Evolutionary conservation across 352 stramenopile genomes (phyloP).

Genomic region (Globisporangium echinulatum): DNA sequence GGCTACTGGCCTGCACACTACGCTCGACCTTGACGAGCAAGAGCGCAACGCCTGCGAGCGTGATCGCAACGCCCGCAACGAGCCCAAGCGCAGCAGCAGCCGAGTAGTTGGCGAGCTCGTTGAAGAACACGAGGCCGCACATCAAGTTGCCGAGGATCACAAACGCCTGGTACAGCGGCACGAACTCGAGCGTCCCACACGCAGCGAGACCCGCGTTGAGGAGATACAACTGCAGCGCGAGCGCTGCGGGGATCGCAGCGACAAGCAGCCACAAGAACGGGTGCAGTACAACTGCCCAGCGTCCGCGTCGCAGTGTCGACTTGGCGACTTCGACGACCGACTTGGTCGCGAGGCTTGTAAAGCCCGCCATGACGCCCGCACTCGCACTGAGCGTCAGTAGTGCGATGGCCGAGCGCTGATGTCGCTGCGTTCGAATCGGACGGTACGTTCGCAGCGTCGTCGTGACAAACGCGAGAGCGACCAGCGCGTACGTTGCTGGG

Average conservation of each 20-base stretch:
- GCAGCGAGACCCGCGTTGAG: constrained; percentile 74
- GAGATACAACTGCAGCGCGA: constrained; percentile 71
- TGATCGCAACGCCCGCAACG: constrained; percentile 44
- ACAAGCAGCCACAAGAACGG: constrained; percentile 67
- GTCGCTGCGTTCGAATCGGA: too few relatives aligned
- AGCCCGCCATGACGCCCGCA: constrained; percentile 69
- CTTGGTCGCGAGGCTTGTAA: constrained; percentile 73
- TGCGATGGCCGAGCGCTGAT: constrained; percentile 14
- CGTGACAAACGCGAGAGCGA: too few relatives aligned
- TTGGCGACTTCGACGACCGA: constrained; percentile 64
- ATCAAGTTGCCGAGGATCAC: constrained; percentile 76
- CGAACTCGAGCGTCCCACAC: constrained; percentile 77
- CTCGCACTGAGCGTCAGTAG: constrained; percentile 68
- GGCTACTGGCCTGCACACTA: constrained; percentile 1
- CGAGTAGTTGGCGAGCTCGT: constrained; percentile 66
- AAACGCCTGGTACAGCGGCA: constrained; percentile 77
- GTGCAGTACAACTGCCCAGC: constrained; percentile 41
- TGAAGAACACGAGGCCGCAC: constrained; percentile 75
- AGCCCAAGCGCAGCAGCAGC: constrained; percentile 35
- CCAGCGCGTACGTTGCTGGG: too few relatives aligned
- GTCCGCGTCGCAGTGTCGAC: constrained; percentile 28
- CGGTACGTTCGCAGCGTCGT: too few relatives aligned
- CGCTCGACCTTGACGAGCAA: constrained; percentile 52
- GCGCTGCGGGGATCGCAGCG: constrained; percentile 42
- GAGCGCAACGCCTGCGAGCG: constrained; percentile 53